Base-by-base conservation (phyloP, 2,329 filamentous ascomycete genomes). In the Myriosclerotinia scirpicola region DNA sequence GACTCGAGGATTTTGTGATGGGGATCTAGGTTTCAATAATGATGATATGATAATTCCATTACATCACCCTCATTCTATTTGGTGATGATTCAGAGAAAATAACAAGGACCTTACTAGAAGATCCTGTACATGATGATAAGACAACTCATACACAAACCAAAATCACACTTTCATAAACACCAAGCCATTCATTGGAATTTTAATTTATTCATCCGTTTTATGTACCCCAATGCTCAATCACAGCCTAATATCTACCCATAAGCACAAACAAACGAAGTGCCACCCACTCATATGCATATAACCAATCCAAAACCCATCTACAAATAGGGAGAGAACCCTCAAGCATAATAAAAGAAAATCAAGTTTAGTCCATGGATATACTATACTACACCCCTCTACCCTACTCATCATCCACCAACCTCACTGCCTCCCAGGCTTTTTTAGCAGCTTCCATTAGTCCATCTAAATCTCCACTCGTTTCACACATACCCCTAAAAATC, bases 401-500 rank as follows among this genome's bases (percentile, higher is more conserved):
- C 63, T 65, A 76, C 67, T 76, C 75, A 68, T 75, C 75, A 71
- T 78, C 76, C 1, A 82, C 77, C 67, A 81, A 72, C 64, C 75
- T 77, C 65, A 74, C 76, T 46, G 70, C 79, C 61, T 82, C 78
- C 72, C 78, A 78, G 20, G 83, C 83, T 71, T 79, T 73, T 68
- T 75, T 77, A 12, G 88, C 88, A 20, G 84, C 82, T 55, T 82
- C 82, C 52, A 81, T 73, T 53, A 91, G 76, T 1, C 76, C 75
- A 0, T 88, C 87, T 69, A 89, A 76, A 71, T 89, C 85, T 1
- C 88, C 88, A 69, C 82, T 89, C 75, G 84, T 90, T 73, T 89
- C 85, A 73, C 88, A 90, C 88, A 91, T 90, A 60, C 83, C 80
- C 65, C 81, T 81, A 77, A 91, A 90, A 12, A 83, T 79, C 5